Base-by-base conservation (phyloP, 2,329 filamentous ascomycete genomes). In the Penicillium sp. region DNA sequence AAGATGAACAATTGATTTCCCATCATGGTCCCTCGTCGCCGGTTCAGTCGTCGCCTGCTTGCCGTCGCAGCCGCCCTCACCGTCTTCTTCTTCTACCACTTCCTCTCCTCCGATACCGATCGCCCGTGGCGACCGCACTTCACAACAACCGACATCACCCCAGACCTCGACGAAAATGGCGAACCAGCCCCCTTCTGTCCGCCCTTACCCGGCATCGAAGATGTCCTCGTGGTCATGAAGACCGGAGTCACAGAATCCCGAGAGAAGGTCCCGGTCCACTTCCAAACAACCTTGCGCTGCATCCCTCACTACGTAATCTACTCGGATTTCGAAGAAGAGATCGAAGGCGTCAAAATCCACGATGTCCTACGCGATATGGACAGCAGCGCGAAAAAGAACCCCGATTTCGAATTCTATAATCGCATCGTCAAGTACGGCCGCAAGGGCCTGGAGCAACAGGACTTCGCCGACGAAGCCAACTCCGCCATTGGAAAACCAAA, bases 191-290 rank as follows among this genome's bases (percentile, higher is more conserved):
- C 58, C 16, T 44, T 62, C 39, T 75, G 73, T 27, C 71, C 71
- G 5, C 58, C 68, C 3, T 56, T 76, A 3, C 69, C 75, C 9
- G 77, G 76, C 11, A 70, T 80, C 21, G 73, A 81, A 3, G 76
- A 86, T 63, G 69, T 85, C 44, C 79, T 85, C 55, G 77, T 86
- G 14, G 72, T 85, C 9, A 73, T 86, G 57, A 81, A 81, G 58
- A 86, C 84, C 0, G 84, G 83, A 49, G 82, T 83, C 14, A 83
- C 81, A 7, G 83, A 86, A 61, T 76, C 82, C 13, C 68, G 74
- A 49, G 76, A 80, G 27, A 84, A 84, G 64, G 75, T 86, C 2
- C 81, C 82, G 1, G 69, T 77, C 2, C 83, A 85, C 60, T 77
- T 84, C 54, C 67, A 75, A 47, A 83, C 81, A 1, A 82, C 82